Percentiles rank a stretch among this genome's conserved stretches.
phyloP scores from a whole-genome alignment of 1,139 yeast genomes.

The Pichia sp. region DNA sequence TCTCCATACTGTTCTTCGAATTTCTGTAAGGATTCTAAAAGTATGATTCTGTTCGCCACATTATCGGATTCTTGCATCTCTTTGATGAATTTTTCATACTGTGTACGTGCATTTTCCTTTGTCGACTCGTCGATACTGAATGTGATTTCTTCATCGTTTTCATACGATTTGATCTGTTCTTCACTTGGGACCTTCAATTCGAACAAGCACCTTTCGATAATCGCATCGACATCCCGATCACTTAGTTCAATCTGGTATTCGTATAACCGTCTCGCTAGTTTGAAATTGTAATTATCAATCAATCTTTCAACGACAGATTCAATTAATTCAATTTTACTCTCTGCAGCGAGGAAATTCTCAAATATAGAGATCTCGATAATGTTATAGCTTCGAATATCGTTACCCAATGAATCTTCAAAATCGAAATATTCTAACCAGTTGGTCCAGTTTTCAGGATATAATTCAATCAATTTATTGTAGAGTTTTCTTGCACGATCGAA shows the following conservation, averaged over 20 bases:
- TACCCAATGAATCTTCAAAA: slow-evolving; percentile 71
- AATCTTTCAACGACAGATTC: slow-evolving; percentile 55
- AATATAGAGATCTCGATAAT: slow-evolving; percentile 54
- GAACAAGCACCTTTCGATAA: slow-evolving; percentile 64
- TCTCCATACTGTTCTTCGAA: slow-evolving; percentile 70
- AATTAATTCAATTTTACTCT: slow-evolving; percentile 38
- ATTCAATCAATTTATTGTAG: slow-evolving; percentile 66
- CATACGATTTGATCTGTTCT: slow-evolving; percentile 45
- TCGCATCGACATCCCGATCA: slow-evolving; percentile 28
- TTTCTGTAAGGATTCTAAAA: slow-evolving; percentile 62
- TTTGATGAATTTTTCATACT: slow-evolving; percentile 56
- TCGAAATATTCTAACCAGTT: slow-evolving; percentile 63
- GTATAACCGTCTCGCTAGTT: slow-evolving; percentile 54
- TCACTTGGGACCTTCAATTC: slow-evolving; percentile 67
- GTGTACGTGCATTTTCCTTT: slow-evolving; percentile 46
- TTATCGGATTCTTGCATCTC: slow-evolving; percentile 36
- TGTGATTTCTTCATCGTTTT: slow-evolving; percentile 19
- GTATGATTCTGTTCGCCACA: slow-evolving; percentile 45
- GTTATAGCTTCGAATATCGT: slow-evolving; percentile 62
- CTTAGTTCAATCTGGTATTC: slow-evolving; percentile 40
- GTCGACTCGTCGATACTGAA: slow-evolving; percentile 52
- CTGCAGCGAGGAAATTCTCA: slow-evolving; percentile 30
- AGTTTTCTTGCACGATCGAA: slow-evolving; percentile 76
- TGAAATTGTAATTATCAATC: slow-evolving; percentile 57
- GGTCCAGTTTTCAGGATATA: slow-evolving; percentile 41